Evolutionary conservation across 2,329 filamentous ascomycete genomes (phyloP).

Genomic region (Cordyceps tenuipes): DNA sequence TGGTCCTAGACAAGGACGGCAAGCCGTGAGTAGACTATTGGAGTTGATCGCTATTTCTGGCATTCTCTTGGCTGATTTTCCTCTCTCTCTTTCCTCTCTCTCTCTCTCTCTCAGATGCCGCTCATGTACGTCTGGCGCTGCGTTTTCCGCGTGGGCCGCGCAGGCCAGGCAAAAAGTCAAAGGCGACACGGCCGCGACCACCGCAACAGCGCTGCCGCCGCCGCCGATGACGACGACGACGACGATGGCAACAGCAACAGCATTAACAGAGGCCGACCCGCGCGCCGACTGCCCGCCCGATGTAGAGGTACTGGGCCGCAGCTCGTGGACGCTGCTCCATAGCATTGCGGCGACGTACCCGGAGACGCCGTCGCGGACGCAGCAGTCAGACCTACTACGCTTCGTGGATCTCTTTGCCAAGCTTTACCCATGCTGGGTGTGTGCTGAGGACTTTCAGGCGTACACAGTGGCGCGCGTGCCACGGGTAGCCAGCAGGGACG

Average conservation of each 20-base stretch:
- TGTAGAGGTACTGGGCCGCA: slow-evolving; percentile 76
- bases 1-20: slow-evolving; percentile 70
- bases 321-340: slow-evolving; percentile 90
- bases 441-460: slow-evolving; percentile 79
- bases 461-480: slow-evolving; percentile 73
- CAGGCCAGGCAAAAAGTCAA: slow-evolving; percentile 36
- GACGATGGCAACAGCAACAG: neutral
- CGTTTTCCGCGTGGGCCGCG: slow-evolving; percentile 52
- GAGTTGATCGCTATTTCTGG: neutral
- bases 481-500: slow-evolving; percentile 47
- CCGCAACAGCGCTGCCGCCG: neutral
- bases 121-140: slow-evolving; percentile 51
- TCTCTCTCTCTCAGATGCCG: slow-evolving; percentile 48
- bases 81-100: slow-evolving; percentile 18
- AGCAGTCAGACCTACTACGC: slow-evolving; percentile 67
- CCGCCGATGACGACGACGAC: neutral
- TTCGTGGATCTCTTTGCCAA: slow-evolving; percentile 78
- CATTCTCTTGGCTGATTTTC: neutral
- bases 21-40: slow-evolving; percentile 61
- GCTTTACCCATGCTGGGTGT: slow-evolving; percentile 92
- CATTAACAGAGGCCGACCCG: slow-evolving; percentile 26
- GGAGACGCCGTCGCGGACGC: slow-evolving; percentile 50
- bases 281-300: slow-evolving; percentile 73
- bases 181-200: slow-evolving; percentile 16
- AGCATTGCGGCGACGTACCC: slow-evolving; percentile 86